These are phyloP conservation scores for Cordyceps tenuipes DNA, from an alignment of 2,329 filamentous ascomycete species.

Conservation along the genomic window DNA sequence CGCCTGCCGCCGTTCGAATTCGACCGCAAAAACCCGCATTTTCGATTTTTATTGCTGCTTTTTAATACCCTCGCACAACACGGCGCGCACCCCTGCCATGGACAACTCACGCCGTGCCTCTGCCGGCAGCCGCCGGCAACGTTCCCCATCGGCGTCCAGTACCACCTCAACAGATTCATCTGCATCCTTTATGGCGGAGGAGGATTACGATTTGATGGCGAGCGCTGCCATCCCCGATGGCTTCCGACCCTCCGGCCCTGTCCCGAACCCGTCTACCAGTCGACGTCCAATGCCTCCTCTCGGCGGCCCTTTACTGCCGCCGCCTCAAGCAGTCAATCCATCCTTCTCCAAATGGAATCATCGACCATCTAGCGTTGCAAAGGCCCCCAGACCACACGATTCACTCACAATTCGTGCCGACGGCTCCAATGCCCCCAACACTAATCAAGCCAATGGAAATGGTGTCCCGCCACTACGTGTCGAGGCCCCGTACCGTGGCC, in stretches of 20 bases:
- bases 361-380: slow-evolving; percentile 48
- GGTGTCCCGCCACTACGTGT: slow-evolving; percentile 31
- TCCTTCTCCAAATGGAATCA: slow-evolving; percentile 22
- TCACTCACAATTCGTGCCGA: slow-evolving; percentile 46
- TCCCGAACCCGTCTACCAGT: neutral
- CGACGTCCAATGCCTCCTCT: neutral
- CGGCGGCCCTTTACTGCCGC: slow-evolving; percentile 14
- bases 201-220: slow-evolving; percentile 40
- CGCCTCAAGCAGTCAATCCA: slow-evolving; percentile 15
- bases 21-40: neutral
- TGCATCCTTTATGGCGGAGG: slow-evolving; percentile 27
- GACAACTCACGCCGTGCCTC: slow-evolving; percentile 9
- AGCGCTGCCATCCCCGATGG: slow-evolving; percentile 45
- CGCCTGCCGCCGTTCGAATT: neutral
- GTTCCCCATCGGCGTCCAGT: slow-evolving; percentile 5
- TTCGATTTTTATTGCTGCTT: neutral
- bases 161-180: slow-evolving; percentile 4
- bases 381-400: slow-evolving; percentile 41
- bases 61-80: neutral
- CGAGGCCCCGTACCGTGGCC: slow-evolving; percentile 61
- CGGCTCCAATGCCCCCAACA: slow-evolving; percentile 27
- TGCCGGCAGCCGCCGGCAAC: slow-evolving; percentile 4
- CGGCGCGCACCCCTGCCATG: neutral
- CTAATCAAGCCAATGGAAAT: slow-evolving; percentile 24
- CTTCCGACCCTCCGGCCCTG: slow-evolving; percentile 31